phyloP scores from a whole-genome alignment of 495 filamentous ascomycete species.

The Elaphomyces granulatus region DNA sequence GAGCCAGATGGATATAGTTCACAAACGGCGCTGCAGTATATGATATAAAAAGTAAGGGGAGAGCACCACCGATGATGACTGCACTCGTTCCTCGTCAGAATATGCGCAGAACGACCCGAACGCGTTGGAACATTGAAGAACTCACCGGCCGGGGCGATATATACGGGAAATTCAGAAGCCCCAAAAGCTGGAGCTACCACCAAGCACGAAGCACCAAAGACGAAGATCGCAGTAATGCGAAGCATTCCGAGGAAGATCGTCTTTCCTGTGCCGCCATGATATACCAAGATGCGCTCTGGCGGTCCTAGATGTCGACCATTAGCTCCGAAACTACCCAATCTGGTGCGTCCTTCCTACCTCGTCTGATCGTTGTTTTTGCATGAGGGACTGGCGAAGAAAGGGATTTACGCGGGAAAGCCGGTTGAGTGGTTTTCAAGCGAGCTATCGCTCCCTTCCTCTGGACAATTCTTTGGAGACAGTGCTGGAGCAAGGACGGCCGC shows the following conservation, averaged over 20 bases:
- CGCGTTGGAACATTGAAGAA: background rate
- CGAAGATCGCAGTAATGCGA: constrained; percentile 56
- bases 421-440: no score
- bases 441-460: no score
- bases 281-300: constrained; percentile 51
- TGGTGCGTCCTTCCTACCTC: constrained; percentile 14
- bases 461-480: no score
- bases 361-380: constrained; percentile 16
- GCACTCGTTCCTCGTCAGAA: no score
- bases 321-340: constrained; percentile 10
- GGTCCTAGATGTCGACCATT: constrained; percentile 19
- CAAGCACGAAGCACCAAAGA: constrained; percentile 47
- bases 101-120: background rate
- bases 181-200: constrained; percentile 46
- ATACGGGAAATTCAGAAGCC: constrained; percentile 31
- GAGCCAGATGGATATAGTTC: constrained; percentile 51
- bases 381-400: constrained; percentile 9
- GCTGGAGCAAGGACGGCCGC: no score
- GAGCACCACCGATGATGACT: constrained; percentile 44
- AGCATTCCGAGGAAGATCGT: constrained; percentile 51
- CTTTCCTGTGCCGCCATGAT: constrained; percentile 52
- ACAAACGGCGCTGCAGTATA: constrained; percentile 56
- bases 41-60: constrained; percentile 52
- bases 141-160: constrained; percentile 34
- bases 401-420: constrained; percentile 6